Base-by-base conservation (phyloP, 371 early-diverging fungal genomes). In the Ordospora colligata region DNA sequence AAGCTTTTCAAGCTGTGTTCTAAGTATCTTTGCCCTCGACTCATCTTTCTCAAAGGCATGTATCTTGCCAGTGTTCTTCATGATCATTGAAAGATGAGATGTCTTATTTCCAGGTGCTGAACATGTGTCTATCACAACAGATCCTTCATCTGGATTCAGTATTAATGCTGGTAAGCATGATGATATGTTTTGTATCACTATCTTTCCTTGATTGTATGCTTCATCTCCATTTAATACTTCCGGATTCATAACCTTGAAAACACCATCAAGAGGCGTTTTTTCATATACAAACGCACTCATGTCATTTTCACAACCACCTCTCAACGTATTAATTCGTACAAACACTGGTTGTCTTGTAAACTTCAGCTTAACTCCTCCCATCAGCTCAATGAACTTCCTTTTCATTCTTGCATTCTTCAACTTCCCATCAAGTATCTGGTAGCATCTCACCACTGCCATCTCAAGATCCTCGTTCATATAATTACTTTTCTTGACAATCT, bases 61-160 rank as follows among this genome's bases (percentile, higher is more conserved):
- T 42, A 97, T 88, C 62, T 84, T 86, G 9, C 95, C 96, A 4
- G 86, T 86, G 69, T 92, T 91, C 14, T 87, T 87, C 90, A 94
- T 90, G 21, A 92, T 79, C 62, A 89, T 88, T 2, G 91, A 87
- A 37, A 97, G 80, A 80, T 94, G 93, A 44, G 92, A 89, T 8
- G 95, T 93, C 83, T 94, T 95, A 83, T 93, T 95, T n/a, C 99
- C 97, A 5, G 99, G 99, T 0, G 97, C 95, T 17, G 97, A 94
- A 82, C 97, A 96, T 2, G 92, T 91, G 85, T 96, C 97, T 63
- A 98, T 90, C 1, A 91, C 92, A 72, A 87, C 86, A 0, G 88
- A 85, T 23, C 86, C 82, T 43, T 82, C 58, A 8, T 90, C 87
- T 0, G 96, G 92, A 9, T 87, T 86, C 40, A 94, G 86, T 5